These are phyloP conservation scores for Boletus huronensis DNA, from an alignment of 768 basidiomycete genomes.

Conservation along the genomic window DNA sequence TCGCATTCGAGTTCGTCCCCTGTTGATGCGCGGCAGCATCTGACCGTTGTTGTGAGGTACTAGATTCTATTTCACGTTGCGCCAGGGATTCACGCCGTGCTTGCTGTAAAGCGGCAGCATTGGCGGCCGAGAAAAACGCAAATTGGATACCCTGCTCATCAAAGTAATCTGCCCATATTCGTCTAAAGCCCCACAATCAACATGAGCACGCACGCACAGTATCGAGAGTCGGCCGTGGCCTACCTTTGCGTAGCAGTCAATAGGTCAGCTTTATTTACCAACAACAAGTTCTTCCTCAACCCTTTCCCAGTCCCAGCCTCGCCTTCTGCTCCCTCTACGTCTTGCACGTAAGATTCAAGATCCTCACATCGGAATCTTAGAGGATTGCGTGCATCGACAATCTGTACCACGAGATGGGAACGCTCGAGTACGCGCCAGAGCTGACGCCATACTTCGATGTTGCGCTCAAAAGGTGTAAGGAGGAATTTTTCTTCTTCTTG, in stretches of 20 bases:
- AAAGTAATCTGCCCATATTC: conserved; percentile 90
- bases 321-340: conserved; percentile 80
- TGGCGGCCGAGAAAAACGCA: conserved; percentile 92
- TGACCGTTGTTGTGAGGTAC: background rate
- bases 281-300: conserved; percentile 68
- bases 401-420: conserved; percentile 91
- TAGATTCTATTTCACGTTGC: conserved; percentile 22
- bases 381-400: conserved; percentile 95
- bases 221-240: conserved; percentile 6
- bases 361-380: conserved; percentile 90
- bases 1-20: background rate
- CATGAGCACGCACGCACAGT: background rate
- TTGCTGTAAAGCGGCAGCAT: conserved; percentile 81
- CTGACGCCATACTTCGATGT: conserved; percentile 97
- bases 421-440: conserved; percentile 96
- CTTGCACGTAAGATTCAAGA: conserved; percentile 78
- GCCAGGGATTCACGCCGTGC: conserved; percentile 51
- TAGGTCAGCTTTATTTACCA: conserved; percentile 96
- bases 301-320: conserved; percentile 75
- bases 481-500: conserved; percentile 85
- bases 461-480: conserved; percentile 96
- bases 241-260: conserved; percentile 85
- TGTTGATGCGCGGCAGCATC: background rate
- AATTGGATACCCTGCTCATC: conserved; percentile 70
- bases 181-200: conserved; percentile 46